Conservation (phyloP, 176 grass and related monocot species). For the Hordeum marinum region DNA sequence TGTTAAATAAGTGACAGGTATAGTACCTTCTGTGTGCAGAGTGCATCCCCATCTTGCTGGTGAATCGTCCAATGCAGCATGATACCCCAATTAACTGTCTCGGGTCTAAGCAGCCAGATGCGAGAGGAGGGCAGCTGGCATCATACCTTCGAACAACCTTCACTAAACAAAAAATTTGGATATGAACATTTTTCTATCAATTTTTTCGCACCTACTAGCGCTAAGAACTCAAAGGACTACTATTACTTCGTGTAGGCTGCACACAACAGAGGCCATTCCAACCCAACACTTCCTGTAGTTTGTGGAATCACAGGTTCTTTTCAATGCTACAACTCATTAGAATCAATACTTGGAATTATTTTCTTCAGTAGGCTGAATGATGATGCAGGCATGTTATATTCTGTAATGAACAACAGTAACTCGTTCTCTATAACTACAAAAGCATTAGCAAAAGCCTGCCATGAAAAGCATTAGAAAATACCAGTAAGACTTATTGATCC, state of each 20-base stretch:
- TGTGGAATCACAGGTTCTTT: neutral
- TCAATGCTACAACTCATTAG: slow-evolving; percentile 37
- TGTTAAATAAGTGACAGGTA: neutral
- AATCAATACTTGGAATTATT: slow-evolving; percentile 89
- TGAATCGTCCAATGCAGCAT: neutral
- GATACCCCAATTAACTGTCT: neutral
- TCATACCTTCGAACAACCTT: neutral
- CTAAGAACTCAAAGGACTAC: neutral
- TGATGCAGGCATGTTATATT: slow-evolving; percentile 43
- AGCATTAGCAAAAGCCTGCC: slow-evolving; percentile 94
- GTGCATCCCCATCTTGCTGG: neutral
- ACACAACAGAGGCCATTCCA: slow-evolving; percentile 10
- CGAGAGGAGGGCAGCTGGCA: neutral
- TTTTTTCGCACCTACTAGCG: neutral
- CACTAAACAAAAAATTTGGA: neutral
- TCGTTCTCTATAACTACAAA: slow-evolving; percentile 86
- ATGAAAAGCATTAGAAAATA: slow-evolving; percentile 13
- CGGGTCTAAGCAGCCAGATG: neutral
- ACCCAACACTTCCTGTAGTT: neutral
- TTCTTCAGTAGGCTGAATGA: slow-evolving; percentile 74
- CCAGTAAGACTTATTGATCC: neutral
- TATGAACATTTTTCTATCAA: neutral
- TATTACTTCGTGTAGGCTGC: neutral
- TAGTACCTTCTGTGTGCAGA: neutral
- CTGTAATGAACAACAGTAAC: slow-evolving; percentile 54